phyloP scores from a whole-genome alignment of 83 land plant species.

The Thuja plicata region DNA sequence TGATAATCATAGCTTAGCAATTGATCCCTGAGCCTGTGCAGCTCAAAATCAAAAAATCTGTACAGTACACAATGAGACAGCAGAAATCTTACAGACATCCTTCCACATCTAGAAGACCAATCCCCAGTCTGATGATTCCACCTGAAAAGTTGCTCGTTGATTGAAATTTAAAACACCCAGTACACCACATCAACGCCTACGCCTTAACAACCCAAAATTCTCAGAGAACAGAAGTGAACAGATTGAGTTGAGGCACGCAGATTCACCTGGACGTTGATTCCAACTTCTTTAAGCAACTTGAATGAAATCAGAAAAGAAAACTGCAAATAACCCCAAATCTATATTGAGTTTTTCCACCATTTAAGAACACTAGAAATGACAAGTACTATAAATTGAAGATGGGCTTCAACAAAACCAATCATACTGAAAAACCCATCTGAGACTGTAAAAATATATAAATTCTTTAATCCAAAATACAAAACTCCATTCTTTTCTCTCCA shows the following conservation, averaged over 20 bases:
- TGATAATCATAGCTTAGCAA: not conserved
- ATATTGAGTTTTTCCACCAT: not conserved
- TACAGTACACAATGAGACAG: not conserved
- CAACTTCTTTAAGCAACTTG: not conserved
- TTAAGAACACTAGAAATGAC: not conserved
- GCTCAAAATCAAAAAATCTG: no score
- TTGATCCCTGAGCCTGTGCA: no score
- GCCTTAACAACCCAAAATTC: not conserved
- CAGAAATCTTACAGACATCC: not conserved
- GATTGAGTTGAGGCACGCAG: not conserved
- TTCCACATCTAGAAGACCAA: not conserved
- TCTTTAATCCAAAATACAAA: no score
- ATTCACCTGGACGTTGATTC: not conserved
- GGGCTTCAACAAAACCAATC: not conserved
- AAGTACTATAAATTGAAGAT: not conserved
- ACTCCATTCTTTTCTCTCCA: not conserved
- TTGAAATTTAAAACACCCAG: not conserved
- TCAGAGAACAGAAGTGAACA: not conserved
- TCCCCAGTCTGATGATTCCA: not conserved
- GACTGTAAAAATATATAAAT: no score
- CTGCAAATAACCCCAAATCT: not conserved
- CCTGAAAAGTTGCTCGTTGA: not conserved
- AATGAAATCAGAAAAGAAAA: not conserved
- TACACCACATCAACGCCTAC: not conserved
- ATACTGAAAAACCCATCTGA: not conserved